Evolutionary conservation across 2,329 filamentous ascomycete genomes (phyloP), one percentile per base, ranked within the genome.

Genomic region (Fusarium domesticum): DNA sequence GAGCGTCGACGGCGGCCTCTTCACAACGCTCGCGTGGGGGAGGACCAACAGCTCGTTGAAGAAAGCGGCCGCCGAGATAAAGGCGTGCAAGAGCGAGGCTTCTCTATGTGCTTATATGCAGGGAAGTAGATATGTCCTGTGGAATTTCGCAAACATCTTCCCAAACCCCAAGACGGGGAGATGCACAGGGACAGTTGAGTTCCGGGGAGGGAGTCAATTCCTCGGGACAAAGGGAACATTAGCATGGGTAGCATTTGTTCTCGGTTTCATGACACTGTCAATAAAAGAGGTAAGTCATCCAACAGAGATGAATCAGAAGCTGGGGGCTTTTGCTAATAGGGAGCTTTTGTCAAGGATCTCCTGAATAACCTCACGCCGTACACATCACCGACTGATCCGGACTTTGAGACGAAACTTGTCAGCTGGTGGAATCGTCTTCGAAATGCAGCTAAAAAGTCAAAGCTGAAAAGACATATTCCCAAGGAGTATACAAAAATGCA

Each of bases 101-200:
- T 63, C 66, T 10, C 45, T 70, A 33, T 67, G 55, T 51, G 54
- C 57, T 23, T 68, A 70, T 54, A 69, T 70, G 63, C 67, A 70
- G 54, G 65, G 61, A 7, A 64, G 62, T 48, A 62, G 67, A 15
- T 68, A 69, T 43, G 67, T 70, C 10, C 49, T 70, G 30, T 70
- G 68, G 67, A 69, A 70, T 40, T 70, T 70, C 37, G 62, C 68
- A 43, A 70, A 69, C 47, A 65, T 66, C 45, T 66, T 66, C 39
- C 61, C 65, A 1, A 61, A 63, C 40, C 64, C 64, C 34, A 68
- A 64, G 59, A 67, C 63, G 31, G 65, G 64, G 6, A 50, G 62
- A 34, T 68, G 64, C 35, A 67, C 64, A 7, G 67, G 66, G 0
- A 69, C 67, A 1, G 61, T 70, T 16, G 67, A 70, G 56, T 70